Evolutionary conservation across 192 early-diverging fungal species (phyloP).

Genomic region (Gigaspora rosea): DNA sequence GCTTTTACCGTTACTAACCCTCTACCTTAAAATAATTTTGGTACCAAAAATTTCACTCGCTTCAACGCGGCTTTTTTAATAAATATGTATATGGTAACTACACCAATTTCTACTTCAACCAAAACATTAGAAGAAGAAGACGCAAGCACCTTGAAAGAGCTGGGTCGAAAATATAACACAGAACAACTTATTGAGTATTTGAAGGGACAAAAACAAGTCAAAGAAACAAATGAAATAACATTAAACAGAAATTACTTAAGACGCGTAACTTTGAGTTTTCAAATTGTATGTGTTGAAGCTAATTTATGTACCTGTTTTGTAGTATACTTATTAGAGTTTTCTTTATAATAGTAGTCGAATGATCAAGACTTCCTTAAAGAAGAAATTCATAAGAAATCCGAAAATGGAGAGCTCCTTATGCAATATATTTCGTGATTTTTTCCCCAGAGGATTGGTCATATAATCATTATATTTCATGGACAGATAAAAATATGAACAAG

Average conservation of each 20-base stretch:
- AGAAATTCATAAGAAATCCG: background rate
- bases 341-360: background rate
- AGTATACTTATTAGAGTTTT: background rate
- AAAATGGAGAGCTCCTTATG: background rate
- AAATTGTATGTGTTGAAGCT: background rate
- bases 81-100: background rate
- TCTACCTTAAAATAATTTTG: too few relatives aligned
- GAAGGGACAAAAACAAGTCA: background rate
- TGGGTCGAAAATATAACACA: background rate
- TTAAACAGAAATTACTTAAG: background rate
- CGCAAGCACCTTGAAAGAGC: background rate
- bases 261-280: background rate
- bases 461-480: background rate
- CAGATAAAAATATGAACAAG: background rate
- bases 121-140: background rate
- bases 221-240: background rate
- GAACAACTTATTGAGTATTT: conserved; percentile 4
- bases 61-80: background rate
- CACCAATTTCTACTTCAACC: background rate
- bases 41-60: too few relatives aligned
- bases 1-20: too few relatives aligned
- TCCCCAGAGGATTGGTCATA: background rate
- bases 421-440: background rate
- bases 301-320: background rate
- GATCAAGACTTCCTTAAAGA: too few relatives aligned